These are phyloP conservation scores for Mycena galopus DNA, from an alignment of 768 basidiomycete species.

Conservation along the genomic window DNA sequence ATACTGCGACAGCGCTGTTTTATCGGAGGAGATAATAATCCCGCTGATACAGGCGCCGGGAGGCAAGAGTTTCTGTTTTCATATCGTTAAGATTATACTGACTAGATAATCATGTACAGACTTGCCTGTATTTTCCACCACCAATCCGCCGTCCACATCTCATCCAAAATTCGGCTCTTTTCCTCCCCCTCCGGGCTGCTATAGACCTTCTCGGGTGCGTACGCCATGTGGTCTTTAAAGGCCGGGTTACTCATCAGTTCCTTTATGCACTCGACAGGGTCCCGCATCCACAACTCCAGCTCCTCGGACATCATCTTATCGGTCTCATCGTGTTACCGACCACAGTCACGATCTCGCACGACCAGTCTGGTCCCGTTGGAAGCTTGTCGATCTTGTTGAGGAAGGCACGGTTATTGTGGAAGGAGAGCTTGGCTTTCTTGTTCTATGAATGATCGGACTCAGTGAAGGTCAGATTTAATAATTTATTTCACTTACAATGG, in stretches of 20 bases:
- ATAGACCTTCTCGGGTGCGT: constrained; percentile 40
- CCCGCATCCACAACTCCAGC: constrained; percentile 24
- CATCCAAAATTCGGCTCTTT: constrained; percentile 29
- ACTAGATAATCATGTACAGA: background rate
- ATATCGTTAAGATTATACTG: background rate
- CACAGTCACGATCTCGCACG: constrained; percentile 37
- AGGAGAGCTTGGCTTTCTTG: constrained; percentile 2
- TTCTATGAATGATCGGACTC: background rate
- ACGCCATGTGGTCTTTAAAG: constrained; percentile 40
- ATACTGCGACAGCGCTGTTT: constrained; percentile 17
- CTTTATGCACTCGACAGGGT: constrained; percentile 41
- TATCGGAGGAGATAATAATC: background rate
- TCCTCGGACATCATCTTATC: constrained; percentile 4
- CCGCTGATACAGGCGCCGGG: background rate
- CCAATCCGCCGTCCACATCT: constrained; percentile 45
- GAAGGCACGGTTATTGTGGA: constrained; percentile 33
- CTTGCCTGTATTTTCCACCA: constrained; percentile 47
- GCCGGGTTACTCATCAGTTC: constrained; percentile 19
- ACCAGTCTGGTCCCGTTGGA: constrained; percentile 37
- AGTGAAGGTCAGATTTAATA: too few species aligned
- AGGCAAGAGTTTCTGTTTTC: background rate
- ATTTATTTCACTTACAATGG: background rate
- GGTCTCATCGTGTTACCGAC: constrained; percentile 30
- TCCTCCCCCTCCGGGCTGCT: background rate
- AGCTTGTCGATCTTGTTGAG: constrained; percentile 39